These are phyloP conservation scores for Capronia coronata DNA, from an alignment of 2,329 filamentous ascomycete genomes.

Conservation along the genomic window DNA sequence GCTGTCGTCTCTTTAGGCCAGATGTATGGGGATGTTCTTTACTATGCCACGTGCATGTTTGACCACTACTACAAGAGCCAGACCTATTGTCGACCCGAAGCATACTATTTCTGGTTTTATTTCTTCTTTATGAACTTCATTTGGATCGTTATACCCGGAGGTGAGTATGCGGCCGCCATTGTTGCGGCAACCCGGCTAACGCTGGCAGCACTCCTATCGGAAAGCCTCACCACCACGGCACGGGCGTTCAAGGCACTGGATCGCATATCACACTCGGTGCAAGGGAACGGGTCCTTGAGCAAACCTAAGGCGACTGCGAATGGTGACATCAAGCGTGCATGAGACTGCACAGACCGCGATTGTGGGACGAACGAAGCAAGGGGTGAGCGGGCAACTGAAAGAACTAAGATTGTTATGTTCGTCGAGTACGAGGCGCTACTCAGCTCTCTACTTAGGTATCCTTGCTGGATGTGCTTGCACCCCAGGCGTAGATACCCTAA, in stretches of 20 bases:
- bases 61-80: slow-evolving; percentile 51
- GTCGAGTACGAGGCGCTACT: neutral
- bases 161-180: slow-evolving; percentile 38
- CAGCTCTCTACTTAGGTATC: neutral
- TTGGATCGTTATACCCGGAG: slow-evolving; percentile 57
- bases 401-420: neutral
- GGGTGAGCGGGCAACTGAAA: neutral
- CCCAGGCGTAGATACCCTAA: neutral
- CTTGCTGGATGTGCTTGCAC: too few species aligned
- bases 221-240: slow-evolving; percentile 34
- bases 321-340: slow-evolving; percentile 19
- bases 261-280: slow-evolving; percentile 26
- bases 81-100: slow-evolving; percentile 55
- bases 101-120: slow-evolving; percentile 60
- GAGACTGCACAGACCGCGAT: neutral
- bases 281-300: slow-evolving; percentile 28
- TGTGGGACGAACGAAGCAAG: neutral
- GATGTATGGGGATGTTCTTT: slow-evolving; percentile 58
- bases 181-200: slow-evolving; percentile 2
- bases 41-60: slow-evolving; percentile 58
- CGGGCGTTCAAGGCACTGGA: slow-evolving; percentile 36
- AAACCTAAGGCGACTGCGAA: slow-evolving; percentile 22
- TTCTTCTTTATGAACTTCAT: slow-evolving; percentile 61
- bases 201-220: slow-evolving; percentile 33
- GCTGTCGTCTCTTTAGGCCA: slow-evolving; percentile 57